Evolutionary conservation across 2,329 filamentous ascomycete species (phyloP).

Genomic region (Monilinia vaccinii-corymbosi): DNA sequence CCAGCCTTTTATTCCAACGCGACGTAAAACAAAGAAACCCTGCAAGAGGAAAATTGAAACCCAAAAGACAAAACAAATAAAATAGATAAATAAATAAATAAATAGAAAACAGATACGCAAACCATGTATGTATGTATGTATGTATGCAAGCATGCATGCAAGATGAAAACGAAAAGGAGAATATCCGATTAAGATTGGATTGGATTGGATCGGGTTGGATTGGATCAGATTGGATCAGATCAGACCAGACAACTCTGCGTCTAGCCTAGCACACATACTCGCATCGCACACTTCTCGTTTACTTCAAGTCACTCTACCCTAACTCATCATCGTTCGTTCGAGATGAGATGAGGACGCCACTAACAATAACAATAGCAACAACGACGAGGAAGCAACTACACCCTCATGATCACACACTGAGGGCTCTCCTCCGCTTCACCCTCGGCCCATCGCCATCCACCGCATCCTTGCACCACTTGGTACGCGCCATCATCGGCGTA

Average conservation of each 20-base stretch:
- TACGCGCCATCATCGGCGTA: neutral
- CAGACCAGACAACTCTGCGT: neutral
- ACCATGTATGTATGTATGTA: neutral
- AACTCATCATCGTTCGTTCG: too few relatives aligned
- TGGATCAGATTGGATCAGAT: neutral
- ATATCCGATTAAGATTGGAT: neutral
- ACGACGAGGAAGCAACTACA: neutral
- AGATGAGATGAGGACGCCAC: neutral
- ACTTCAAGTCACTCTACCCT: neutral
- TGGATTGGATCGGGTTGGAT: neutral
- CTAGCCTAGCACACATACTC: neutral
- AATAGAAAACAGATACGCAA: neutral
- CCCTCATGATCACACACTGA: conserved; percentile 30
- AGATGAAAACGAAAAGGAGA: neutral
- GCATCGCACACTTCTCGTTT: too few relatives aligned
- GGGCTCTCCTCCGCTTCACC: conserved; percentile 35
- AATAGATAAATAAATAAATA: too few relatives aligned
- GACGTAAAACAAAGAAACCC: neutral
- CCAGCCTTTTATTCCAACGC: neutral
- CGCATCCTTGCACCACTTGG: conserved; percentile 6
- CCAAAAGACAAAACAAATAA: neutral
- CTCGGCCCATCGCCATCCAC: conserved; percentile 21
- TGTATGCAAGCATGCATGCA: neutral
- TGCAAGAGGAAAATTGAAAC: neutral
- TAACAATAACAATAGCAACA: neutral